A percentile compares a stretch with the other conserved stretches of the same genome.
Evolutionary conservation across 2,329 filamentous ascomycete genomes (phyloP).

Genomic region (Tolypocladium endophyticum): DNA sequence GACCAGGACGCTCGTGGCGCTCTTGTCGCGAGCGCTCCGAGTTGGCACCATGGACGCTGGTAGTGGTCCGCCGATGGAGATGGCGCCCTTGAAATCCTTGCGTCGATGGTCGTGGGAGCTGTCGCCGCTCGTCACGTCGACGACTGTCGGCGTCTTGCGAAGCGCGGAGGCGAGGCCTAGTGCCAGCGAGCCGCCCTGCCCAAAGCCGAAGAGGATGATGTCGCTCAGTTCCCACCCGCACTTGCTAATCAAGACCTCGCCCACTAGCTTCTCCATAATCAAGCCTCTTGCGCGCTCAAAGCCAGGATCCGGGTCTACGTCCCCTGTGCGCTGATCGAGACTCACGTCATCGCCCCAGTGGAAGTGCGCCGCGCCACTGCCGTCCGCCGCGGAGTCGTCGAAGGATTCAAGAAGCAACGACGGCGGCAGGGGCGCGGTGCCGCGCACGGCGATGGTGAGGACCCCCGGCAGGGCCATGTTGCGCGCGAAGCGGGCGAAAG

Average conservation of each 20-base stretch:
- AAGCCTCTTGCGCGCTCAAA: slow-evolving; percentile 37
- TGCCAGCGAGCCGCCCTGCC: slow-evolving; percentile 55
- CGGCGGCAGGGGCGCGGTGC: slow-evolving; percentile 57
- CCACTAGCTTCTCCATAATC: slow-evolving; percentile 41
- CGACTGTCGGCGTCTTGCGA: slow-evolving; percentile 20
- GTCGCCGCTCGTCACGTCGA: slow-evolving; percentile 16
- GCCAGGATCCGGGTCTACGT: slow-evolving; percentile 51
- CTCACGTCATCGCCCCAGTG: slow-evolving; percentile 61
- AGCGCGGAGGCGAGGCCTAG: slow-evolving; percentile 42
- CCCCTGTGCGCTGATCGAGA: slow-evolving; percentile 38
- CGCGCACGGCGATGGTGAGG: slow-evolving; percentile 63
- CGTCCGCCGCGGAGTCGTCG: slow-evolving; percentile 13
- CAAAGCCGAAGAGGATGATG: slow-evolving; percentile 55
- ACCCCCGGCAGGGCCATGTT: slow-evolving; percentile 68
- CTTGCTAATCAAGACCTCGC: slow-evolving; percentile 36
- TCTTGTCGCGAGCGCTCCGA: slow-evolving; percentile 38
- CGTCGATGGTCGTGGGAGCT: slow-evolving; percentile 1
- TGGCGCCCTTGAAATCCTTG: slow-evolving; percentile 41
- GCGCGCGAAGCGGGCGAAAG: slow-evolving; percentile 60
- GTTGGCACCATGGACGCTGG: slow-evolving; percentile 40
- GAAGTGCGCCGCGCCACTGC: slow-evolving; percentile 24
- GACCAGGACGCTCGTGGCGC: slow-evolving; percentile 52
- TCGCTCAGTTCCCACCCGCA: slow-evolving; percentile 51
- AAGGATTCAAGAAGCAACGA: slow-evolving; percentile 37
- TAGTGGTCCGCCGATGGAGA: slow-evolving; percentile 52